Conservation (phyloP, 352 stramenopile genomes). For the Peronospora destructor region DNA sequence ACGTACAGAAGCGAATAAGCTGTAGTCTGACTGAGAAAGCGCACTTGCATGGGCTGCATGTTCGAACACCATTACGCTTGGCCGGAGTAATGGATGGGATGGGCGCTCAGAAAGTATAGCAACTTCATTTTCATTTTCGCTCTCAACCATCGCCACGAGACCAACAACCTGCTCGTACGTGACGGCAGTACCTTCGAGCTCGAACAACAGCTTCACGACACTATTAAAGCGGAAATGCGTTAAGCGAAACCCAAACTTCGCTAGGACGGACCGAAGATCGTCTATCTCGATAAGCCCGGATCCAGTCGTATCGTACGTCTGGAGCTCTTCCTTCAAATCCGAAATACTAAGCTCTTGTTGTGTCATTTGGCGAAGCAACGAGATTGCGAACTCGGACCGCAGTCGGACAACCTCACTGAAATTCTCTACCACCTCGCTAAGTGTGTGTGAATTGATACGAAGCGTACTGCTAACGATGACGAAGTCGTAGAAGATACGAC, state of each 20-base stretch:
- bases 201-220: slow-evolving; percentile 48
- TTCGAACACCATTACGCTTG: slow-evolving; percentile 21
- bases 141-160: slow-evolving; percentile 33
- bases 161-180: slow-evolving; percentile 39
- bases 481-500: slow-evolving; percentile 52
- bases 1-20: slow-evolving; percentile 19
- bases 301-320: slow-evolving; percentile 18
- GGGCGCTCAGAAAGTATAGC: neutral
- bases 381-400: slow-evolving; percentile 40
- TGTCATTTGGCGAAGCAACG: slow-evolving; percentile 29
- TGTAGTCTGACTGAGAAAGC: slow-evolving; percentile 27
- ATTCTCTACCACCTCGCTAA: slow-evolving; percentile 49
- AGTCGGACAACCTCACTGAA: slow-evolving; percentile 56
- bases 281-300: slow-evolving; percentile 37
- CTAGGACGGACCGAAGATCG: slow-evolving; percentile 36
- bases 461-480: slow-evolving; percentile 50
- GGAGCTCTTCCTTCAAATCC: slow-evolving; percentile 32
- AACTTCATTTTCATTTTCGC: slow-evolving; percentile 21
- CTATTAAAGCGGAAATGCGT: slow-evolving; percentile 58
- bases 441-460: slow-evolving; percentile 38
- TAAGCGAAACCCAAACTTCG: slow-evolving; percentile 37
- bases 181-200: slow-evolving; percentile 30
- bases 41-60: slow-evolving; percentile 15
- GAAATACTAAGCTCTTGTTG: slow-evolving; percentile 14
- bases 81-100: slow-evolving; percentile 18